A percentile compares a stretch with the other conserved stretches of the same genome.
phyloP scores from a whole-genome alignment of 306 rosid species.

The Crotalaria pallida region DNA sequence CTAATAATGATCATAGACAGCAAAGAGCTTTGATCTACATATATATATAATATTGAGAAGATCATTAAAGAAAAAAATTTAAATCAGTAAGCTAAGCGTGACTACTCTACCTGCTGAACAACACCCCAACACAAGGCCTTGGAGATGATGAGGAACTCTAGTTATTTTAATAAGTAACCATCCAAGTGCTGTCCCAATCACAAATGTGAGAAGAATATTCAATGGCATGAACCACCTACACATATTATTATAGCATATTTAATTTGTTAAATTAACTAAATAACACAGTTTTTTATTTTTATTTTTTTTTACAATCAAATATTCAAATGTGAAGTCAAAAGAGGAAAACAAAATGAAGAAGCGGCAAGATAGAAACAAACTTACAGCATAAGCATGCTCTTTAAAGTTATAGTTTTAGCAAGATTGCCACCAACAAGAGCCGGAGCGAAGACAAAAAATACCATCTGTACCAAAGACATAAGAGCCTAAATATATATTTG shows the following conservation, averaged over 20 bases:
- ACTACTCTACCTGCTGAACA: constrained; percentile 37
- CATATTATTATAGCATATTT: neutral
- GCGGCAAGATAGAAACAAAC: constrained; percentile 4
- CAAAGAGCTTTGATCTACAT: neutral
- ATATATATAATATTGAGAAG: neutral
- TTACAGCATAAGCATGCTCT: constrained; percentile 28
- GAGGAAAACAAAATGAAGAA: neutral
- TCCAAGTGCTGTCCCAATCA: constrained; percentile 40
- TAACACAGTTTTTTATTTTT: too few species aligned
- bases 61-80: neutral
- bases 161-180: constrained; percentile 32
- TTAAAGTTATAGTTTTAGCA: constrained; percentile 30
- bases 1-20: neutral
- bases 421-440: constrained; percentile 29
- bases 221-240: constrained; percentile 51
- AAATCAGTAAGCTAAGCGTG: neutral
- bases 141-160: constrained; percentile 40
- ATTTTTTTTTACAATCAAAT: too few species aligned
- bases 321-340: neutral
- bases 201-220: constrained; percentile 41
- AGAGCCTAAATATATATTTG: neutral
- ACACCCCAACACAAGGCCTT: constrained; percentile 41
- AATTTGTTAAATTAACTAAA: neutral
- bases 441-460: constrained; percentile 27
- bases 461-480: constrained; percentile 7